Base-by-base conservation (phyloP, 2,329 filamentous ascomycete genomes). In the Colletotrichum incanum region DNA sequence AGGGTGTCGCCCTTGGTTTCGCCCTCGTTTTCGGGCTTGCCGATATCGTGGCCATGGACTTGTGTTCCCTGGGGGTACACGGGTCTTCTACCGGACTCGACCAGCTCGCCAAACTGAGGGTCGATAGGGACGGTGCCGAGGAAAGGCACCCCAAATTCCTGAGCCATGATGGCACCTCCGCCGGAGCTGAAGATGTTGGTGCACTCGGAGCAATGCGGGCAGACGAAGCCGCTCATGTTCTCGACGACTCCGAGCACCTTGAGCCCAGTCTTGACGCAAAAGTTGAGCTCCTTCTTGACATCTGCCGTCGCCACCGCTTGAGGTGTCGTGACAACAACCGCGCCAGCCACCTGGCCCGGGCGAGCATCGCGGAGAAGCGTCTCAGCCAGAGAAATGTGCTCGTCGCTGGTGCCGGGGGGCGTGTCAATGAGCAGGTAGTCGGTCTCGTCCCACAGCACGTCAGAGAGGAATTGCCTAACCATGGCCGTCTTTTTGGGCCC, bases 401-500 rank as follows among this genome's bases (percentile, higher is more conserved):
- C 96, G 82, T 99, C 96, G 72, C 93, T 96, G 2, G 96, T 99
- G 3, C 96, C 96, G 0, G 96, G 96, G 16, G 96, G 96, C 3
- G 96, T 99, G 82, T 99, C 96, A 78, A 99, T 94, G 71, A 99
- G 89, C 0, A 99, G 87, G 79, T 94, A 98, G 80, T 98, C 96
- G n/a, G 94, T 90, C 31, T 92, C 89, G 65, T 90, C 89, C 96
- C 96, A 98, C 39, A 94, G 87, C 5, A 98, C 95, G 79, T 98
- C 95, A 1, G 93, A 93, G 37, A 99, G 86, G 80, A 99, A 99
- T 81, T 99, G 96, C 50, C 95, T 91, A 71, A 99, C 94, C 96
- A 99, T 99, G 62, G 96, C 96, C 5, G 96, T 99, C 85, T 99
- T 99, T 84, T 99, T 99, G 2, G 96, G 96, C 0, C 96, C 96